Evolutionary conservation across 306 rosid genomes (phyloP).

Genomic region (Argentina anserina): DNA sequence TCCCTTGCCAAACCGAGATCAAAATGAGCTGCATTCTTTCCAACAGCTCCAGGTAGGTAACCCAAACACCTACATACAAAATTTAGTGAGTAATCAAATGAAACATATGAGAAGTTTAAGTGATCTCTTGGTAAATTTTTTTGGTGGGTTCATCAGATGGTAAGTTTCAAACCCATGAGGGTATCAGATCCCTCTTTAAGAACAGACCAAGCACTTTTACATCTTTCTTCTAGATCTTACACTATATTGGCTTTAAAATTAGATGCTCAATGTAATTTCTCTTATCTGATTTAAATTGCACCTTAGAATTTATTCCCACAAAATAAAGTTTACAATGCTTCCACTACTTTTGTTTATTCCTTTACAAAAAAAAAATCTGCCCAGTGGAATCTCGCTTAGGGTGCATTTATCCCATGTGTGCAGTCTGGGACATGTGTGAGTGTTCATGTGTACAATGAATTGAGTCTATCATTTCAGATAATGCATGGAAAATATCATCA

Average conservation of each 20-base stretch:
- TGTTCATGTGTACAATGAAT: not conserved
- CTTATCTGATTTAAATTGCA: not conserved
- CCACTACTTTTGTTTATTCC: not conserved
- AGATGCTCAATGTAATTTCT: not conserved
- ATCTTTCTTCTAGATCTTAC: not conserved
- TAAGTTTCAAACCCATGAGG: conserved; percentile 1
- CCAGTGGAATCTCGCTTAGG: not conserved
- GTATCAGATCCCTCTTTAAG: not conserved
- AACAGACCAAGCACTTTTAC: not conserved
- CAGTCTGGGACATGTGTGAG: not conserved
- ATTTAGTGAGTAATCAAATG: conserved; percentile 13
- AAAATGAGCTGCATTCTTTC: conserved; percentile 84
- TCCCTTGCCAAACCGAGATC: conserved; percentile 77
- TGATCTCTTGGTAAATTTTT: not conserved
- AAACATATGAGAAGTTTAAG: not conserved
- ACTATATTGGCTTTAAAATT: not conserved
- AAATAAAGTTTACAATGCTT: not conserved
- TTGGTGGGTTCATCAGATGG: not conserved
- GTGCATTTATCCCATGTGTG: not conserved
- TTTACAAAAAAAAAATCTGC: not conserved
- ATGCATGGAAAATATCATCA: conserved; percentile 24
- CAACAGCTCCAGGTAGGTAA: conserved; percentile 86
- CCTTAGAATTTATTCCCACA: not conserved
- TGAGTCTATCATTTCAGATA: conserved; percentile 1
- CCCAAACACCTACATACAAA: conserved; percentile 75